These are phyloP conservation scores for Purshia tridentata DNA, from an alignment of 306 rosid species.

Conservation along the genomic window DNA sequence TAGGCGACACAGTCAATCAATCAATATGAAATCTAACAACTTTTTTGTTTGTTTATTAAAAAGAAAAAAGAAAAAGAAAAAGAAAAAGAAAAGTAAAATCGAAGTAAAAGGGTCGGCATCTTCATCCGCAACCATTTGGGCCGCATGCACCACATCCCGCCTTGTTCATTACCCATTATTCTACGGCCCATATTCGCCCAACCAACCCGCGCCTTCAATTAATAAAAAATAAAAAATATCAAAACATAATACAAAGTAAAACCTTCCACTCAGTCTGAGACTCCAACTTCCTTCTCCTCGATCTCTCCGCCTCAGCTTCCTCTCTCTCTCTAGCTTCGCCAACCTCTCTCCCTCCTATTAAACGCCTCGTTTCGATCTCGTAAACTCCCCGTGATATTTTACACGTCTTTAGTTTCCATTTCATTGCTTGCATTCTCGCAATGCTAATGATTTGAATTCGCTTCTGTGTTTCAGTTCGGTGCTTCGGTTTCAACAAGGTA, in stretches of 20 bases:
- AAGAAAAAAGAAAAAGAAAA: neutral
- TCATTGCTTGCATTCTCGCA: neutral
- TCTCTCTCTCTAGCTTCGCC: too few relatives aligned
- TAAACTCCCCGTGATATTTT: neutral
- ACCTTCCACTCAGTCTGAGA: constrained; percentile 31
- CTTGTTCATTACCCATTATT: neutral
- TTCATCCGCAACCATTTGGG: neutral
- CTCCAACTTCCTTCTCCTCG: constrained; percentile 35
- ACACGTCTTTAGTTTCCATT: too few relatives aligned
- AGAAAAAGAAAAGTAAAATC: too few relatives aligned
- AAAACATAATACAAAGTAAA: neutral
- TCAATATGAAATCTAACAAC: neutral
- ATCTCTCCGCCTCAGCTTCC: constrained; percentile 28
- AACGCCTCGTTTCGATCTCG: constrained; percentile 14
- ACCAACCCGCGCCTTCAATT: neutral
- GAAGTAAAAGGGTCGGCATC: neutral
- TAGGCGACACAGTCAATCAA: neutral
- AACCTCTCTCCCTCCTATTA: neutral
- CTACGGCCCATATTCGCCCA: neutral
- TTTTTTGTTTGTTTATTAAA: neutral
- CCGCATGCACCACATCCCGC: neutral
- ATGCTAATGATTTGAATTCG: constrained; percentile 20
- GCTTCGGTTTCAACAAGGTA: constrained; percentile 26
- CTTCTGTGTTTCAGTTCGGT: neutral
- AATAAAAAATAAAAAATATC: neutral